Evolutionary conservation across 23 red algal species (phyloP).

Genomic region (Pyropia yezoensis): DNA sequence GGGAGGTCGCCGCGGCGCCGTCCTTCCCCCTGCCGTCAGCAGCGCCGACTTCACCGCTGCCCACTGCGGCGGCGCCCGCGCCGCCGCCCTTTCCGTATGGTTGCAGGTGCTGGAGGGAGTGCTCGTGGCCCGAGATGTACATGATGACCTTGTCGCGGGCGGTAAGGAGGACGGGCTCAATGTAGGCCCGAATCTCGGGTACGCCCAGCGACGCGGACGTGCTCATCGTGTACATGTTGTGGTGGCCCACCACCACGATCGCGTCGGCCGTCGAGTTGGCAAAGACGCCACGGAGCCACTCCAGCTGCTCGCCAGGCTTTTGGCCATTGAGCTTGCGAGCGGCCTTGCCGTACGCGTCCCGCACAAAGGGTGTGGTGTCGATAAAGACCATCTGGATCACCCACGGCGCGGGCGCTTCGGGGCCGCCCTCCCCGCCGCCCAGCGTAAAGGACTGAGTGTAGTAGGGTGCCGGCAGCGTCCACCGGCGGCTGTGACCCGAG

Average conservation of each 20-base stretch:
- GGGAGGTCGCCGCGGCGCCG: too few relatives aligned
- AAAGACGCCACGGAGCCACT: constrained; percentile 26
- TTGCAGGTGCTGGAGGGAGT: constrained; percentile 64
- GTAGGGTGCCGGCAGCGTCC: constrained; percentile 53
- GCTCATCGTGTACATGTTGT: constrained; percentile 56
- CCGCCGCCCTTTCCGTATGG: constrained; percentile 11
- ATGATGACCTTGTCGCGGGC: constrained; percentile 19
- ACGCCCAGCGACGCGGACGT: constrained; percentile 30
- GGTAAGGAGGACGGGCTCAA: constrained; percentile 31
- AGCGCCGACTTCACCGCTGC: background rate
- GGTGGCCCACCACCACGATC: constrained; percentile 53
- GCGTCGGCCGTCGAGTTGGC: background rate
- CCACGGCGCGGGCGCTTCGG: background rate
- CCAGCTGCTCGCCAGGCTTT: constrained; percentile 13
- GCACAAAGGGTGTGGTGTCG: constrained; percentile 60
- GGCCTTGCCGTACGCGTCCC: constrained; percentile 8
- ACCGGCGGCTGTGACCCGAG: constrained; percentile 17
- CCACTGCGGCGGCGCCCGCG: background rate
- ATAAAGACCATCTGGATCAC: constrained; percentile 23
- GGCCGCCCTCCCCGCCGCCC: background rate
- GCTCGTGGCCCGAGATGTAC: constrained; percentile 63
- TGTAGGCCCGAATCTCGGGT: constrained; percentile 10
- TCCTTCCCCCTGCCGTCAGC: background rate
- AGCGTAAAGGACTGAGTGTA: constrained; percentile 6
- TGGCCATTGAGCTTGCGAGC: constrained; percentile 12